Evolutionary conservation across 2,329 filamentous ascomycete species (phyloP).

Genomic region (Cladosporium sp.): DNA sequence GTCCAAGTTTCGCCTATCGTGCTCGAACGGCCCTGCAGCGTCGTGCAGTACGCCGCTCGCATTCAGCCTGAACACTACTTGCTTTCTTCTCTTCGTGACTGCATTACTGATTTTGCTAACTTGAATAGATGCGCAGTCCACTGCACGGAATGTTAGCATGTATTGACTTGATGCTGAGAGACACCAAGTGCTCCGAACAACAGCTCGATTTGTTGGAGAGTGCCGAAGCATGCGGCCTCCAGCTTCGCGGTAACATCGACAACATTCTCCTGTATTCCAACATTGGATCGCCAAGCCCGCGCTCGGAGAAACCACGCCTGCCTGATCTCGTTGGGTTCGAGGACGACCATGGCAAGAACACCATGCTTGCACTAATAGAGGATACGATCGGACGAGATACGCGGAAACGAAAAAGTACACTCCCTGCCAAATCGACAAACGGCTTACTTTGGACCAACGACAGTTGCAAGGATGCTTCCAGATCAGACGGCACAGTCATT

Average conservation of each 20-base stretch:
- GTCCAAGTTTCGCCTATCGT: neutral
- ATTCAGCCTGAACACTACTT: neutral
- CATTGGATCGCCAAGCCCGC: slow-evolving; percentile 33
- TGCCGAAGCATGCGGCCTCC: slow-evolving; percentile 42
- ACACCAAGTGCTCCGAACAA: slow-evolving; percentile 28
- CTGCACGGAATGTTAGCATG: slow-evolving; percentile 31
- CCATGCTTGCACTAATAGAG: slow-evolving; percentile 48
- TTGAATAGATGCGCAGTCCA: slow-evolving; percentile 25
- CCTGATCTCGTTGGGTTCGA: slow-evolving; percentile 31
- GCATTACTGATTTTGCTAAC: neutral
- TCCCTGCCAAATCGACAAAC: slow-evolving; percentile 5
- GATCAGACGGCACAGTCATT: slow-evolving; percentile 1
- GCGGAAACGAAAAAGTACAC: slow-evolving; percentile 22
- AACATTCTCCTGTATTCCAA: slow-evolving; percentile 45
- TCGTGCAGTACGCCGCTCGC: too few species aligned
- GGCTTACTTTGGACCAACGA: neutral
- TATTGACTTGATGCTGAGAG: slow-evolving; percentile 44
- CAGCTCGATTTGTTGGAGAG: slow-evolving; percentile 22
- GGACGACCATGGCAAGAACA: slow-evolving; percentile 45
- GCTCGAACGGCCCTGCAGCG: neutral
- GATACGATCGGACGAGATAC: slow-evolving; percentile 36
- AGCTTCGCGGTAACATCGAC: slow-evolving; percentile 44
- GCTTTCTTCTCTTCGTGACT: neutral
- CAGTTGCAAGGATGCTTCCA: neutral
- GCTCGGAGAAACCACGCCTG: slow-evolving; percentile 32